Conservation (phyloP, 345 rosid genomes). For the Litchi chinensis region DNA sequence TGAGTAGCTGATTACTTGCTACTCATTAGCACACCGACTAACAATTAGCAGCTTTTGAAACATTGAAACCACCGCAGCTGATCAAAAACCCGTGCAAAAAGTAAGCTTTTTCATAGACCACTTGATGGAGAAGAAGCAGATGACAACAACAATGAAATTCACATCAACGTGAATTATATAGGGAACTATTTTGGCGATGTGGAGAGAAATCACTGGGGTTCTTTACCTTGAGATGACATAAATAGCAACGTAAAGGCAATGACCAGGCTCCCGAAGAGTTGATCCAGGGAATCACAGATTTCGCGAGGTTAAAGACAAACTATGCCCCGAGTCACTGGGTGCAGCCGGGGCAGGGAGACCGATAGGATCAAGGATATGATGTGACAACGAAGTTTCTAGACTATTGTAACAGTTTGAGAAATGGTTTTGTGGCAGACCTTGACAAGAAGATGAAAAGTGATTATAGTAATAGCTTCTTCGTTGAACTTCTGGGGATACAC, state of each 20-base stretch:
- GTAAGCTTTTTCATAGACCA: slow-evolving; percentile 32
- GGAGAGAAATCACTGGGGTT: slow-evolving; percentile 52
- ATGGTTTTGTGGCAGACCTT: slow-evolving; percentile 67
- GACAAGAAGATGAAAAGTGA: slow-evolving; percentile 66
- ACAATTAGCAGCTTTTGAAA: too few relatives aligned
- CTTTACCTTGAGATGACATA: slow-evolving; percentile 69
- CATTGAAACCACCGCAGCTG: slow-evolving; percentile 9
- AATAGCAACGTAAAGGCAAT: slow-evolving; percentile 76
- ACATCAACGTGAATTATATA: slow-evolving; percentile 34
- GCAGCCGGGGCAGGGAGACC: slow-evolving; percentile 52
- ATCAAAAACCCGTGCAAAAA: slow-evolving; percentile 19
- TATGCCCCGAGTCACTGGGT: slow-evolving; percentile 49
- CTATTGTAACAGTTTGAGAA: slow-evolving; percentile 46
- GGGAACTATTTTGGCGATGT: slow-evolving; percentile 41
- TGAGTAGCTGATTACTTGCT: too few relatives aligned
- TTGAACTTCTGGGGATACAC: slow-evolving; percentile 59
- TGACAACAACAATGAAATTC: slow-evolving; percentile 34
- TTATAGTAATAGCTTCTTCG: slow-evolving; percentile 46
- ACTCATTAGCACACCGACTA: too few relatives aligned
- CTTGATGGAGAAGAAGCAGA: slow-evolving; percentile 27
- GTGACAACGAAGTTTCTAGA: slow-evolving; percentile 66
- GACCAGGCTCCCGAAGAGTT: slow-evolving; percentile 46
- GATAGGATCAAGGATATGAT: slow-evolving; percentile 75
- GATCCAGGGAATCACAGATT: slow-evolving; percentile 69
- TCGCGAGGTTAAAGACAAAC: slow-evolving; percentile 40